Percentiles rank a stretch among this genome's conserved stretches.
Conservation (phyloP, 129 eudicot genomes). For the Helichrysum umbraculigerum region DNA sequence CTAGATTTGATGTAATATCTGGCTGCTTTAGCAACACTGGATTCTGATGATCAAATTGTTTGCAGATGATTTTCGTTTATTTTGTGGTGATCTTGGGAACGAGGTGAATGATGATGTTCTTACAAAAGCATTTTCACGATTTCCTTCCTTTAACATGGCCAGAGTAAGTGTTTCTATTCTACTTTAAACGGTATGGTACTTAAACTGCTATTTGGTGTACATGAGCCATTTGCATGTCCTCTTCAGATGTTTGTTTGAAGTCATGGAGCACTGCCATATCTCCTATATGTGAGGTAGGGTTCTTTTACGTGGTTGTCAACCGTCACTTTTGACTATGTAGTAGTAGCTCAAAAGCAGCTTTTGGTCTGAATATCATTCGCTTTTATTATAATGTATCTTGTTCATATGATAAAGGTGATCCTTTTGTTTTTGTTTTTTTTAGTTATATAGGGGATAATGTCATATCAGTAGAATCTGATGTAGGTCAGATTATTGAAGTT, state of each 20-base stretch:
- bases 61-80: conserved; percentile 87
- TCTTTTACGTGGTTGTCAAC: conserved; percentile 33
- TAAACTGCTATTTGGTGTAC: conserved; percentile 35
- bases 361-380: background rate
- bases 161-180: conserved; percentile 49
- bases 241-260: conserved; percentile 69
- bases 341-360: background rate
- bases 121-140: conserved; percentile 88
- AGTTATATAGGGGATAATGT: background rate
- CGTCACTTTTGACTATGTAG: background rate
- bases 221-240: conserved; percentile 52
- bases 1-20: background rate
- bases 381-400: background rate
- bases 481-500: background rate
- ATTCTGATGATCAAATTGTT: conserved; percentile 13
- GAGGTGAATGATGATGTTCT: conserved; percentile 99
- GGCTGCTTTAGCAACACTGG: background rate
- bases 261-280: conserved; percentile 65
- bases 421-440: background rate
- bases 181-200: conserved; percentile 8
- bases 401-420: background rate
- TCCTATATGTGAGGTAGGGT: conserved; percentile 53
- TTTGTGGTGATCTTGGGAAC: conserved; percentile 95
- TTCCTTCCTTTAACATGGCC: conserved; percentile 95
- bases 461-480: background rate